Base-by-base conservation (phyloP, 225 moss, liverwort and hornwort genomes). In the Polytrichum formosum region DNA sequence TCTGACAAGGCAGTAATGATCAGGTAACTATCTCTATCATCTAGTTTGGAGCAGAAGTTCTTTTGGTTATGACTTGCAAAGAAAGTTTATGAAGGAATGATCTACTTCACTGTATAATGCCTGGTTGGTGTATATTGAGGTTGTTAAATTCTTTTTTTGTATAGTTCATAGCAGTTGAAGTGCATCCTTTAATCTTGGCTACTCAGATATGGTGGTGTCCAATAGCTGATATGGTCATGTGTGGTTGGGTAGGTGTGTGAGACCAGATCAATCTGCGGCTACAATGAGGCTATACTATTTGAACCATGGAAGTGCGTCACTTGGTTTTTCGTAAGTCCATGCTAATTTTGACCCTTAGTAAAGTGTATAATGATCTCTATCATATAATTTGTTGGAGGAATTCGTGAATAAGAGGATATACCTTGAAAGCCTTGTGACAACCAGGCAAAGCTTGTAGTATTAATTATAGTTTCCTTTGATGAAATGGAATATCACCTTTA, bases 261-360 rank as follows among this genome's bases (percentile, higher is more conserved):
- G 91, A 66, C 78, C 80, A 29, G 97, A 97, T 76, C 93, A 97
- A 72, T 87, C 84, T 77, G 74, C 90, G 2, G 82, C 81, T 25
- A 92, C 96, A 31, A 74, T 92, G 79, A 92, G 97, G 80, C 75
- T 92, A 66, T 94, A 97, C 74, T 97, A 97, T 79, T 73, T 92
- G 79, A 85, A 86, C 55, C 72, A 90, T 64, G 97, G 97, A 71
- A 87, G 90, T 81, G 94, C 94, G 69, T 79, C 87, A 71, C 83
- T 97, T 70, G 94, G 97, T 58, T 97, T 97, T 72, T 94, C 94
- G 97, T 97, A 83, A 94, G 90, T 83, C 56, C 56, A 56, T 58
- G 9, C 58, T 58, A 23, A 58, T 58, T 46, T 46, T 46, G 13
- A 46, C 16, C 3, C 16, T 46, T 46, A 46, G 46, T 46, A 13